Base-by-base conservation (phyloP, 1,139 yeast species). In the Magnusiomyces tetraspermus region DNA sequence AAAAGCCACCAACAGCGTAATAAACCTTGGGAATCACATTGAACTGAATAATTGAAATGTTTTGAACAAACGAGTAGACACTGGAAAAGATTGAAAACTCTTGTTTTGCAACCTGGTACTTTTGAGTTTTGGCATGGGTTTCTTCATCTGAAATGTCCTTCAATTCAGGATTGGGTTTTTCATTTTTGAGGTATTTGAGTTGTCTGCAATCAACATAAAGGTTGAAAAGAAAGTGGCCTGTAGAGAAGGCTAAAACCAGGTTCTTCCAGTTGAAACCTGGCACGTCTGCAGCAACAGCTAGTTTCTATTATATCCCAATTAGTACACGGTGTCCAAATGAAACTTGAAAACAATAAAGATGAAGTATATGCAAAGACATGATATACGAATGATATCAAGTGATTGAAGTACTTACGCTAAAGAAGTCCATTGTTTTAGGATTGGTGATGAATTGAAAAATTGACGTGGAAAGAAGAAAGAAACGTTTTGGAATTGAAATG, bases 101-200 rank as follows among this genome's bases (percentile, higher is more conserved):
- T 51, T 89, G 77, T 67, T 89, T 90, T n/a, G 96, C 86, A 45
- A 85, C 72, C 3, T 95, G 80, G 66, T 92, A 92, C 37, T 76
- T 79, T 64, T 86, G 90, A 2, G 96, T 80, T 66, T 88, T 85
- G 51, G 75, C 75, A 61, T 86, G 87, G 2, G 92, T 86, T 55
- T 85, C 85, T 48, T 79, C 75, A 50, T 83, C 79, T 3, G 69
- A 64, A 1, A 66, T 85, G 36, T 77, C 79, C 58, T 78, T 76
- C 57, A 90, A 72, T 10, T 83, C 77, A 4, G 72, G 70, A 21
- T 96, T 96, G 26, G 82, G 72, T 30, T 64, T 60, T 24, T 81
- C 78, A 21, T 77, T 73, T 44, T 76, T 73, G 58, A 88, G 76
- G 2, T 83, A 85, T 60, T 76, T 76, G 66, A 84, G 85, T 68